Evolutionary conservation across 2,329 filamentous ascomycete genomes (phyloP).

Genomic region (Corniculantispora saksenae): DNA sequence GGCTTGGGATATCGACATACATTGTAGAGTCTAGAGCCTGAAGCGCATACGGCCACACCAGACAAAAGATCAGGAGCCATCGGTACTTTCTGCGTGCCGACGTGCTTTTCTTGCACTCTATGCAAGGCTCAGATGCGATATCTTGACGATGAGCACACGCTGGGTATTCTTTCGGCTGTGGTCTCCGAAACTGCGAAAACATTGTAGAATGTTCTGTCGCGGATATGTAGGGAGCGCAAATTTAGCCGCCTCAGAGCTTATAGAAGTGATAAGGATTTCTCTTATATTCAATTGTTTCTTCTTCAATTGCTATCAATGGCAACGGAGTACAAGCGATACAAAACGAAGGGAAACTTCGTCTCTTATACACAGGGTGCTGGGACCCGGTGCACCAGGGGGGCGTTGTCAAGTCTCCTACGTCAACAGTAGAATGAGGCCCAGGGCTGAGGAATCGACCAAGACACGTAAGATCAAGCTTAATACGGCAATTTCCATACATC

Average conservation of each 20-base stretch:
- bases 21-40: conserved; percentile 19
- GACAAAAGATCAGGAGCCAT: conserved; percentile 16
- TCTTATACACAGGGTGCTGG: background rate
- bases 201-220: no score
- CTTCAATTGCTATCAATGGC: background rate
- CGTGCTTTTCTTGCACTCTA: background rate
- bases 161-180: background rate
- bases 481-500: background rate
- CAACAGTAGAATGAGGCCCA: background rate
- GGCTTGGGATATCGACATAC: background rate
- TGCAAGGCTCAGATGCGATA: background rate
- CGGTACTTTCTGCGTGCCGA: conserved; percentile 3
- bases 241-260: no score
- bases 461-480: background rate
- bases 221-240: background rate
- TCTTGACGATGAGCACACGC: background rate
- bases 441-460: background rate
- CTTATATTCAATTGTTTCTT: no score
- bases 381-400: background rate
- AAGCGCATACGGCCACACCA: conserved; percentile 17
- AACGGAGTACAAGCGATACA: background rate
- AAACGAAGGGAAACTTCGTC: background rate
- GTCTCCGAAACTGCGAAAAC: background rate
- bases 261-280: no score
- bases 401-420: background rate